A percentile compares a stretch with the other conserved stretches of the same genome.
Evolutionary conservation across 2,329 filamentous ascomycete species (phyloP).

Genomic region (Diaporthe capsici): DNA sequence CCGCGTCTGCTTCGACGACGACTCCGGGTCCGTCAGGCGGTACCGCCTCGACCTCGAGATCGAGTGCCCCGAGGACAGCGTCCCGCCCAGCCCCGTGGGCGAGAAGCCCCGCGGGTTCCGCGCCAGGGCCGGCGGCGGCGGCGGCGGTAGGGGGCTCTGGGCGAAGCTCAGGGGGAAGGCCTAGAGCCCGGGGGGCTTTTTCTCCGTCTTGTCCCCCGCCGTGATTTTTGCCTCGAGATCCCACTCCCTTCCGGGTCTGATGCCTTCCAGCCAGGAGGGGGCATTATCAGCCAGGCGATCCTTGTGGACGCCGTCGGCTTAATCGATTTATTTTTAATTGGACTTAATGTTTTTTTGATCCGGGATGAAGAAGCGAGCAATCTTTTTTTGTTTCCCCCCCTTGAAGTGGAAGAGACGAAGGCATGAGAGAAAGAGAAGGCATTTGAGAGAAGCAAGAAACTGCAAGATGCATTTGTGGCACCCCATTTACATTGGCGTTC

Average conservation of each 20-base stretch:
- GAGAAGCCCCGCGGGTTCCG: conserved; percentile 40
- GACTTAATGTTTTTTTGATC: conserved; percentile 13
- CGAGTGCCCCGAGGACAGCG: conserved; percentile 44
- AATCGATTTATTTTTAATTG: conserved; percentile 26
- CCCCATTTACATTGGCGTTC: conserved; percentile 33
- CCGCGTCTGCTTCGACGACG: conserved; percentile 71
- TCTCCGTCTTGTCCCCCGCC: not conserved
- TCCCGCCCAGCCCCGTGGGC: conserved; percentile 40
- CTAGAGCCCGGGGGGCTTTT: too few relatives aligned
- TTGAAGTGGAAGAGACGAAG: conserved; percentile 10
- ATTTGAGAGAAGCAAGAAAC: not conserved
- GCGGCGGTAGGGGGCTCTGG: conserved; percentile 28
- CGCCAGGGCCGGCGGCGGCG: not conserved
- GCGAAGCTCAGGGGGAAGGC: conserved; percentile 33
- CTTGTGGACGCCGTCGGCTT: not conserved
- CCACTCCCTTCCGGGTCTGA: not conserved
- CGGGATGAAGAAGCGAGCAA: conserved; percentile 11
- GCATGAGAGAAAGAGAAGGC: conserved; percentile 13
- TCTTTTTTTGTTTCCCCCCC: not conserved
- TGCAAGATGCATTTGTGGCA: conserved; percentile 28
- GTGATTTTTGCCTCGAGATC: not conserved
- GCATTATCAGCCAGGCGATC: not conserved
- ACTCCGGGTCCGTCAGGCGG: conserved; percentile 73
- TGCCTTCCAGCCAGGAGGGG: not conserved
- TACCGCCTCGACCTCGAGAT: conserved; percentile 71